Percentiles rank a stretch among this genome's conserved stretches.
phyloP scores from a whole-genome alignment of 257 asterid genomes.

The Nyctanthes arbortristis region DNA sequence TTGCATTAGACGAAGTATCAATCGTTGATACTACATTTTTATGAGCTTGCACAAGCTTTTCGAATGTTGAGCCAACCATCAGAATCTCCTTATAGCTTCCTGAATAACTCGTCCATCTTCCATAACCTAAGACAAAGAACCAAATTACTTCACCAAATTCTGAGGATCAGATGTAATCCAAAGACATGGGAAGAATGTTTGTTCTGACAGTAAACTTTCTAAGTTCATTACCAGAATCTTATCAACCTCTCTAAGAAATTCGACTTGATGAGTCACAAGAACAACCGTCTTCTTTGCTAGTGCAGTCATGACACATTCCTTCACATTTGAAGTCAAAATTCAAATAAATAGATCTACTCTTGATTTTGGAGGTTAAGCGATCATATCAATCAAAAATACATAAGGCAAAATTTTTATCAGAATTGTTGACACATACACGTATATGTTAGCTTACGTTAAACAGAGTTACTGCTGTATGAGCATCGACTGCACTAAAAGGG shows the following conservation, averaged over 20 bases:
- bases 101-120: conserved; percentile 56
- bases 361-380: neutral
- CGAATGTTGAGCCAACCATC: conserved; percentile 58
- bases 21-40: conserved; percentile 38
- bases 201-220: neutral
- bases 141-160: neutral
- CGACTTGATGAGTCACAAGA: conserved; percentile 88
- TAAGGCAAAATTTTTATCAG: neutral
- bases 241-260: conserved; percentile 62
- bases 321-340: conserved; percentile 15
- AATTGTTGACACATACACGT: neutral
- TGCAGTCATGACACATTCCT: conserved; percentile 77
- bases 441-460: conserved; percentile 45
- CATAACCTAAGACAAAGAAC: conserved; percentile 47
- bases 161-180: neutral
- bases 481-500: conserved; percentile 93
- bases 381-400: neutral
- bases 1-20: conserved; percentile 29
- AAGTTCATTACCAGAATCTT: conserved; percentile 56
- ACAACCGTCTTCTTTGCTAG: conserved; percentile 63
- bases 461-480: conserved; percentile 73
- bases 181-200: neutral
- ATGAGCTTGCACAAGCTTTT: conserved; percentile 68
- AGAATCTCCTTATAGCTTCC: conserved; percentile 58
- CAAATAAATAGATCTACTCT: too few species aligned